A percentile compares a stretch with the other conserved stretches of the same genome.
Conservation (phyloP, 1,139 yeast genomes). For the Diutina rugosa region DNA sequence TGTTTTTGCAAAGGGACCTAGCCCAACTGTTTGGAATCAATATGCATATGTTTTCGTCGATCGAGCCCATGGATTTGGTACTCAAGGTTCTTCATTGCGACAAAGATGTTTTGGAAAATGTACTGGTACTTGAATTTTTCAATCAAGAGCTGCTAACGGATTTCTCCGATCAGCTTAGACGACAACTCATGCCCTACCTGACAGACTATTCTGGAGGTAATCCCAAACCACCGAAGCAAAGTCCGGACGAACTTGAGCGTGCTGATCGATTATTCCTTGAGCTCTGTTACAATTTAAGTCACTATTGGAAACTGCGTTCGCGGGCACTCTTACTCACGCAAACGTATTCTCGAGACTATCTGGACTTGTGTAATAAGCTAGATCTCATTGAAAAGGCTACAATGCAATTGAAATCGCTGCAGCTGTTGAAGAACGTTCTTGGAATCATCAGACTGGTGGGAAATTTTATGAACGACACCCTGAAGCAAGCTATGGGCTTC, state of each 20-base stretch:
- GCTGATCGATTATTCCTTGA: slow-evolving; percentile 74
- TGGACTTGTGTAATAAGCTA: slow-evolving; percentile 52
- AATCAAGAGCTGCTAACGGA: slow-evolving; percentile 60
- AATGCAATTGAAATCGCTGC: slow-evolving; percentile 45
- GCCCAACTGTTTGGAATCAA: slow-evolving; percentile 86
- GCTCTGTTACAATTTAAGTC: slow-evolving; percentile 54
- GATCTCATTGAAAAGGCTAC: slow-evolving; percentile 58
- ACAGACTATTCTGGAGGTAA: slow-evolving; percentile 24
- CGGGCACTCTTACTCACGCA: slow-evolving; percentile 56
- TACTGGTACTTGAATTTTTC: slow-evolving; percentile 73
- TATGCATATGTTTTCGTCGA: slow-evolving; percentile 61
- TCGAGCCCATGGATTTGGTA: slow-evolving; percentile 52
- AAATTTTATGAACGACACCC: slow-evolving; percentile 80
- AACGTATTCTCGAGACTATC: slow-evolving; percentile 63
- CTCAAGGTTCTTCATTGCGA: slow-evolving; percentile 60
- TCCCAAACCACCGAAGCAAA: neutral
- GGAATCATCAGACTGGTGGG: slow-evolving; percentile 78
- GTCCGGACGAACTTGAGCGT: slow-evolving; percentile 51
- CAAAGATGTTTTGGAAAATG: slow-evolving; percentile 49
- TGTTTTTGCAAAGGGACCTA: slow-evolving; percentile 66
- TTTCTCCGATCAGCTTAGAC: slow-evolving; percentile 50
- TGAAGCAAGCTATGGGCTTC: slow-evolving; percentile 78
- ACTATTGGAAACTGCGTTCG: slow-evolving; percentile 84
- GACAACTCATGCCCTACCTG: slow-evolving; percentile 64
- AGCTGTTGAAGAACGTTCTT: slow-evolving; percentile 52